phyloP scores from a whole-genome alignment of 441 rosid species.

The Croton setiger region DNA sequence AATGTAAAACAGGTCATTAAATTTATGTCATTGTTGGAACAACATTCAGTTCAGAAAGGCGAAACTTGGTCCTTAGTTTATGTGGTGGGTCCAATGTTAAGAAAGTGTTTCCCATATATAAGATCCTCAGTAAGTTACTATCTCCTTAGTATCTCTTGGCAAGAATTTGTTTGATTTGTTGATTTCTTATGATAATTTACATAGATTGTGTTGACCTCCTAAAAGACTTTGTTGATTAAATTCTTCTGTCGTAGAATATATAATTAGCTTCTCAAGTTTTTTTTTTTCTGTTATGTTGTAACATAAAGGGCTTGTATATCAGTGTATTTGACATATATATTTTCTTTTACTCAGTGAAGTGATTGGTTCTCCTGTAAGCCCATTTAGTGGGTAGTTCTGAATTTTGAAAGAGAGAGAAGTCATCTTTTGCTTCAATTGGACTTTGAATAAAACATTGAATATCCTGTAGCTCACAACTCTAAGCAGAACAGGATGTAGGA shows the following conservation, averaged over 20 bases:
- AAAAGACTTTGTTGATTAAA: neutral
- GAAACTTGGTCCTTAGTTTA: constrained; percentile 73
- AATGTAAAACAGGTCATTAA: constrained; percentile 48
- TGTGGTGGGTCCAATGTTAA: constrained; percentile 72
- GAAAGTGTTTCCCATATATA: constrained; percentile 60
- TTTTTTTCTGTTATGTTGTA: neutral
- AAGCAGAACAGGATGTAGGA: neutral
- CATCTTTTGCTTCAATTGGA: neutral
- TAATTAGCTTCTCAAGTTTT: neutral
- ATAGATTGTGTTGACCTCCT: too few species aligned
- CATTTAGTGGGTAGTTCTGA: neutral
- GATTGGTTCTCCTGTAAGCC: neutral
- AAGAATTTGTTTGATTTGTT: neutral
- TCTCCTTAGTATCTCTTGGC: neutral
- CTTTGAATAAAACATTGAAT: neutral
- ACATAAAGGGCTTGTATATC: neutral
- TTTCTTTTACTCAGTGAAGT: neutral
- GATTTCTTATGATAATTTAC: neutral
- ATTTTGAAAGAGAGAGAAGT: neutral
- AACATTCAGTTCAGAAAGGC: constrained; percentile 43
- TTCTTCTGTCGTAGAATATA: neutral
- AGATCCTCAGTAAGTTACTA: constrained; percentile 70
- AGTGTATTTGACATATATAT: neutral
- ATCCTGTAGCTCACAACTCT: neutral
- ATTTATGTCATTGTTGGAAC: constrained; percentile 56